A percentile compares a stretch with the other conserved stretches of the same genome.
These are phyloP conservation scores for Ustilago bromivora DNA, from an alignment of 1,284 basidiomycete species.

Conservation along the genomic window DNA sequence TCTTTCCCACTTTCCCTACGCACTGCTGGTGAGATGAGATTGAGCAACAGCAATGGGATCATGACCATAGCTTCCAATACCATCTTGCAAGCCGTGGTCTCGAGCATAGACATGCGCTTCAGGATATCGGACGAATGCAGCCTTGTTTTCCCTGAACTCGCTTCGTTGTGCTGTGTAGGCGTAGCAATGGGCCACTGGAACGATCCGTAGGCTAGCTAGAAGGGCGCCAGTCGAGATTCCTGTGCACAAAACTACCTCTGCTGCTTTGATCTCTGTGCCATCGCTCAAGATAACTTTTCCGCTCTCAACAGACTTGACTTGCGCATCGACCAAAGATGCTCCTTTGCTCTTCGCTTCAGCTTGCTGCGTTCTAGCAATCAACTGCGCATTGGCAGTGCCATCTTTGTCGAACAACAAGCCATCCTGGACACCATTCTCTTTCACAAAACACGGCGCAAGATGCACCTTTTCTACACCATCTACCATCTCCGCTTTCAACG, in stretches of 20 bases:
- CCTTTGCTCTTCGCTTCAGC: not conserved
- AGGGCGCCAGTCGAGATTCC: constrained; percentile 17
- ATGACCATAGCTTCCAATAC: constrained; percentile 16
- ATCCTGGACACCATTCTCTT: not conserved
- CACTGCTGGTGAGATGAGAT: not conserved
- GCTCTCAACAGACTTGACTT: not conserved
- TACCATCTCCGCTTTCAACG: not conserved
- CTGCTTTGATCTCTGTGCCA: constrained; percentile 1
- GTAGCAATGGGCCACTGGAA: constrained; percentile 22
- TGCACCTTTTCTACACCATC: not conserved
- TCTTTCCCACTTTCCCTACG: constrained; percentile 14
- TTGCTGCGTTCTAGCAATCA: constrained; percentile 20
- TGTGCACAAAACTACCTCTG: constrained; percentile 13
- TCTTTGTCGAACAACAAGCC: constrained; percentile 18
- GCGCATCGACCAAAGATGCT: not conserved
- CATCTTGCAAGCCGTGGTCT: constrained; percentile 17
- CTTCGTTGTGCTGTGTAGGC: constrained; percentile 9
- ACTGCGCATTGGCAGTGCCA: constrained; percentile 14
- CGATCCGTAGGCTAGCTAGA: not conserved
- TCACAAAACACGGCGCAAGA: constrained; percentile 16
- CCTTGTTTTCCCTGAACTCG: not conserved
- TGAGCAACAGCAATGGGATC: constrained; percentile 20
- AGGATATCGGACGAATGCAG: constrained; percentile 20
- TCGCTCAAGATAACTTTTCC: not conserved
- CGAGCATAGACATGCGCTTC: constrained; percentile 18